Base-by-base conservation (phyloP, 768 basidiomycete species). In the Tremella fuciformis region DNA sequence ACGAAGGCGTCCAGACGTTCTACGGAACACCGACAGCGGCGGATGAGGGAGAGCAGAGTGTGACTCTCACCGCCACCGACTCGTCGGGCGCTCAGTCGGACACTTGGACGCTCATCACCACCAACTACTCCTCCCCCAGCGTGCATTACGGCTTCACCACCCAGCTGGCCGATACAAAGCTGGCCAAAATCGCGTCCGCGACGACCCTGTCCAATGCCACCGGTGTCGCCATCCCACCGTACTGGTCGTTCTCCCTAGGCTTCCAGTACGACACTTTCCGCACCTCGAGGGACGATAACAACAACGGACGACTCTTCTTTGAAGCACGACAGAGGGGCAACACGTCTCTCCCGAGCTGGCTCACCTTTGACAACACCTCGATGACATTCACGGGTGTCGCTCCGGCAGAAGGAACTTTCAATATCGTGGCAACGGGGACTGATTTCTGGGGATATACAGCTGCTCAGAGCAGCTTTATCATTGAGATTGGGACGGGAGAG, bases 231-330 rank as follows among this genome's bases (percentile, higher is more conserved):
- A 83, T 94, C n/a, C 91, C 90, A 1, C 84, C 84, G 2, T 77
- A 80, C 51, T 96, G 91, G 89, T 90, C 89, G 0, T 98, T 96
- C 78, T 90, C 90, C 67, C 83, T 97, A 57, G 93, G 93, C 9
- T 84, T 94, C 66, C 79, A 85, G 57, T 80, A 82, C 64, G 79
- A 83, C 42, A 93, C 89, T 1, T 88, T 86, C 77, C 63, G 74
- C 3, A 78, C 82, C 34, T 64, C 70, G 1, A 48, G 55, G n/a
- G 62, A 64, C 13, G 77, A 82, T 34, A 77, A 77, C 24, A 65
- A 88, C 39, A 73, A 73, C 46, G 66, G 65, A 19, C 41, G 70
- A 13, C 50, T 73, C 8, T 86, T 72, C 70, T 91, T 92, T 70
- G 80, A 81, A 8, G 85, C 86, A 26, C 81, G 83, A 44, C 83